These are phyloP conservation scores for Solanum aculeatissimum DNA, from an alignment of 305 asterid genomes.

Conservation along the genomic window DNA sequence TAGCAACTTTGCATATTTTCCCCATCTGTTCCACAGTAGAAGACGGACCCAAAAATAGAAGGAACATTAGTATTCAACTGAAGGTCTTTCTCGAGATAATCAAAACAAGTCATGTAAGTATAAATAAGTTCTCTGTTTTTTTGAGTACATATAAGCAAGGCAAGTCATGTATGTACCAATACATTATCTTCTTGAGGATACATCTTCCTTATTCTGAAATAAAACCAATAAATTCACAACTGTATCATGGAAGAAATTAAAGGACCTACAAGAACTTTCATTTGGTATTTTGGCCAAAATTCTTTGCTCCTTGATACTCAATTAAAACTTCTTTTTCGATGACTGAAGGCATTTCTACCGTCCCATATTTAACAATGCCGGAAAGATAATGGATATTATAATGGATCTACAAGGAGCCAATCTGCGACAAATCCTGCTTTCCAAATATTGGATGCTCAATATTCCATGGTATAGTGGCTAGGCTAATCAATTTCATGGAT, in stretches of 20 bases:
- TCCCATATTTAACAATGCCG: not conserved
- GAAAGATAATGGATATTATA: not conserved
- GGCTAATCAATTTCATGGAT: not conserved
- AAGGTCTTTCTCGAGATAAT: not conserved
- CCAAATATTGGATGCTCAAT: not conserved
- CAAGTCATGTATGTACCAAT: not conserved
- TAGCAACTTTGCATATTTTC: constrained; percentile 88
- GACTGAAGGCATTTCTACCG: not conserved
- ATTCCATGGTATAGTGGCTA: not conserved
- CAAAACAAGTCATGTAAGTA: not conserved
- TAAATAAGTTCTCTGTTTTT: not conserved
- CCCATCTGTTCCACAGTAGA: constrained; percentile 40
- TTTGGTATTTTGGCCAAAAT: not conserved
- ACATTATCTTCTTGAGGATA: not conserved
- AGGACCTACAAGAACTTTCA: not conserved
- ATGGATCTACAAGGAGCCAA: not conserved
- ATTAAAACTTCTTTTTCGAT: not conserved
- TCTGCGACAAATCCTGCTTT: not conserved
- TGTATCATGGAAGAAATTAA: not conserved
- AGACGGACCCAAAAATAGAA: not conserved
- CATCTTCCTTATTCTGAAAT: not conserved
- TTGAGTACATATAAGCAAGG: not conserved
- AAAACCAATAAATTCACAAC: not conserved
- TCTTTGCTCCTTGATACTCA: not conserved
- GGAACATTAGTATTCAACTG: not conserved